Evolutionary conservation across 768 basidiomycete genomes (phyloP), one percentile per base, ranked within the genome.

Genomic region (Neoboletus subvelutipes): DNA sequence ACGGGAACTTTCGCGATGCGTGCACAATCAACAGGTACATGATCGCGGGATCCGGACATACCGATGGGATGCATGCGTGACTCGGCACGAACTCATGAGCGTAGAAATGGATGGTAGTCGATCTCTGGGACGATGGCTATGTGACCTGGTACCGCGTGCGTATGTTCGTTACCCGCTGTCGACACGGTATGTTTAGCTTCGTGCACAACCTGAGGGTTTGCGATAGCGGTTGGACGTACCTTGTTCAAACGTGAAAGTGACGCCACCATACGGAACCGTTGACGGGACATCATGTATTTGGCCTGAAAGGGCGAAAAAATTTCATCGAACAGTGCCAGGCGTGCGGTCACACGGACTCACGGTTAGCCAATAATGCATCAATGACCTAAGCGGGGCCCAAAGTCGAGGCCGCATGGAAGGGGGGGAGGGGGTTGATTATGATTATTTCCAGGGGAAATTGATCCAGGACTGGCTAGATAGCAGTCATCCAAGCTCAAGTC

Each of bases 401-500:
- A 20, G 40, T 46, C 29, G 36, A 40, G 45, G 22, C 40, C 40
- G 43, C n/a, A 26, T 41, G 15, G 34, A 36, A 36, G 13, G 34
- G 34, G 52, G 11, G n/a, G 10, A 28, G 6, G 15, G 26, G 26
- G n/a, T n/a, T 24, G 4, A 39, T 34, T 7, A 28, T n/a, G 1
- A 36, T 45, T 31, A 22, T 40, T 36, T 39, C 9, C 57, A 56
- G 56, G 62, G 58, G 51, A 5, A 42, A 45, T 4, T 20, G 22
- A 22, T 33, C 20, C 46, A 43, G 40, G 50, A 37, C 33, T 8
- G 46, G 33, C 39, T 18, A 33, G 47, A 59, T 45, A 22, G 45
- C 39, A 33, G 52, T 26, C 33, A 22, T 8, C 24, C 56, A 1
- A 28, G 37, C 31, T n/a, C 53, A 24, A 31, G 52, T 68, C 65